Evolutionary conservation across 306 rosid genomes (phyloP).

Genomic region (Fagus sylvatica): DNA sequence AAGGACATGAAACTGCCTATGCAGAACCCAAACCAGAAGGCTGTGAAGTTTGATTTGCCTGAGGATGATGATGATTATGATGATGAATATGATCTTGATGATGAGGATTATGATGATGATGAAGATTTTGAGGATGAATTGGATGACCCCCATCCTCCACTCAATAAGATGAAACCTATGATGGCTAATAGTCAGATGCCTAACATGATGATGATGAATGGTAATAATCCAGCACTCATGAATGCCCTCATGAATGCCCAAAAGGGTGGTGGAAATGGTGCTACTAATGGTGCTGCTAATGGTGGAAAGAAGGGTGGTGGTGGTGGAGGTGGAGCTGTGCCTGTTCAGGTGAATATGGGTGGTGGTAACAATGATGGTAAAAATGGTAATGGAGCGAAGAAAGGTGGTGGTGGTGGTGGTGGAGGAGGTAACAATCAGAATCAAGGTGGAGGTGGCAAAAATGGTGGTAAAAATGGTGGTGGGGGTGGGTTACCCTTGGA

Average conservation of each 20-base stretch:
- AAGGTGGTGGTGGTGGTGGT: constrained; percentile 13
- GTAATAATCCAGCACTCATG: neutral
- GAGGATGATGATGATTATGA: constrained; percentile 55
- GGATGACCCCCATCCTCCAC: constrained; percentile 40
- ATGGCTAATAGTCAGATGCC: constrained; percentile 42
- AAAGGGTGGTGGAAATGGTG: too few relatives aligned
- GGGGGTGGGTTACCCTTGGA: constrained; percentile 19
- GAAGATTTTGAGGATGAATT: constrained; percentile 60
- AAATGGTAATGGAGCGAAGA: constrained; percentile 31
- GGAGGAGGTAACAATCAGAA: constrained; percentile 33
- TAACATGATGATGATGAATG: constrained; percentile 42
- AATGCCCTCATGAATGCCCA: neutral
- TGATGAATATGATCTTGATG: constrained; percentile 47
- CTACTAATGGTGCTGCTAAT: too few relatives aligned
- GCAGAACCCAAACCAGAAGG: constrained; percentile 50
- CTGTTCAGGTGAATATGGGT: constrained; percentile 9
- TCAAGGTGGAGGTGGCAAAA: constrained; percentile 35
- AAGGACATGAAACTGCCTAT: constrained; percentile 51
- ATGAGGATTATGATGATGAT: constrained; percentile 36
- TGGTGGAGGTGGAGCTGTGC: constrained; percentile 24
- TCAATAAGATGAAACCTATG: constrained; percentile 45
- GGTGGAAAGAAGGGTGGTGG: constrained; percentile 37
- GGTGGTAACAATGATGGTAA: constrained; percentile 34
- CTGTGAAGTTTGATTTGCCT: constrained; percentile 52
- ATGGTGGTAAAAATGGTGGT: constrained; percentile 33